Conservation (phyloP, 2,329 filamentous ascomycete species). For the Davidsoniella virescens region DNA sequence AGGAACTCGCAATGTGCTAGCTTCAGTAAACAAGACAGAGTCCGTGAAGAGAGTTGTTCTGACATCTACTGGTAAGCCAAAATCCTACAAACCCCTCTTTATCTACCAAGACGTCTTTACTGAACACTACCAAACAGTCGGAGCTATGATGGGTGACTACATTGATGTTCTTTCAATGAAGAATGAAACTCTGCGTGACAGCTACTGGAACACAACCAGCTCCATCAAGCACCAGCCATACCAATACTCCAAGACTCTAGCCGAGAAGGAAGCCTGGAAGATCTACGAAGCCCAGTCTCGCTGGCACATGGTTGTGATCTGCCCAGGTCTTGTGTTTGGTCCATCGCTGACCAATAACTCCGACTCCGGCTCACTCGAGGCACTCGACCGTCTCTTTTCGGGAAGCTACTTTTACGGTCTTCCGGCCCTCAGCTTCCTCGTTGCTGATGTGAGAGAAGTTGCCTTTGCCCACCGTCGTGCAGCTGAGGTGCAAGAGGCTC, state of each 20-base stretch:
- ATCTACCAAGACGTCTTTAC: too few relatives aligned
- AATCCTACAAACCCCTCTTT: not conserved
- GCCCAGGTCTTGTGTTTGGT: slow-evolving; percentile 13
- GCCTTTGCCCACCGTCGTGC: slow-evolving; percentile 14
- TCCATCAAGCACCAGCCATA: not conserved
- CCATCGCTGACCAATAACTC: slow-evolving; percentile 13
- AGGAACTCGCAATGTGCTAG: slow-evolving; percentile 15
- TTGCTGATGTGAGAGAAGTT: slow-evolving; percentile 17
- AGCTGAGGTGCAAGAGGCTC: slow-evolving; percentile 4
- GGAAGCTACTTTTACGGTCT: slow-evolving; percentile 17
- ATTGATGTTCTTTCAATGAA: slow-evolving; percentile 1
- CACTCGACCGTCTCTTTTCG: slow-evolving; percentile 17
- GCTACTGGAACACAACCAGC: slow-evolving; percentile 2
- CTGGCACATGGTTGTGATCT: slow-evolving; percentile 13
- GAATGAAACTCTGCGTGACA: not conserved
- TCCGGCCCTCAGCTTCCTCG: slow-evolving; percentile 16
- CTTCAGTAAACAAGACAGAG: slow-evolving; percentile 12
- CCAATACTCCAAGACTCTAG: slow-evolving; percentile 13
- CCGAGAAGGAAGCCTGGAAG: slow-evolving; percentile 15
- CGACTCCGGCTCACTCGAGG: slow-evolving; percentile 16
- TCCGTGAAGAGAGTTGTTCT: slow-evolving; percentile 15
- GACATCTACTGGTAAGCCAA: slow-evolving; percentile 11
- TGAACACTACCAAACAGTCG: not conserved
- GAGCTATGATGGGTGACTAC: slow-evolving; percentile 6
- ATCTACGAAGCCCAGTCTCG: slow-evolving; percentile 11